A percentile compares a stretch with the other conserved stretches of the same genome.
Evolutionary conservation across 305 asterid species (phyloP).

Genomic region (Fraxinus dipetala): DNA sequence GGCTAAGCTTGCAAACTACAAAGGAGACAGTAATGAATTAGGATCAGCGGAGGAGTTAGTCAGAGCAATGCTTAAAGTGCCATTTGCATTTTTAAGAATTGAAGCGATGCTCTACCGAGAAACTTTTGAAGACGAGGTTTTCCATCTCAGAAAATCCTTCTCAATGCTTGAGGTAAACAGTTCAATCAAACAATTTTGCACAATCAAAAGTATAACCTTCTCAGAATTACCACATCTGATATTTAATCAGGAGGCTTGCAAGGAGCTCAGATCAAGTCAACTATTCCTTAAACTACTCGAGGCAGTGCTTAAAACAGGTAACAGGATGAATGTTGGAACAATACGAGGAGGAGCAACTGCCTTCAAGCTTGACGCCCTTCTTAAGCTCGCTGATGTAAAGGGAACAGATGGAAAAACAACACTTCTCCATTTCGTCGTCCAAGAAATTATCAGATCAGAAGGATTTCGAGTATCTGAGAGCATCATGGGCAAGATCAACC

Average conservation of each 20-base stretch:
- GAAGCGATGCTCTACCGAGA: conserved; percentile 90
- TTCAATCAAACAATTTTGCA: not conserved
- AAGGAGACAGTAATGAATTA: conserved; percentile 60
- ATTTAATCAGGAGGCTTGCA: conserved; percentile 73
- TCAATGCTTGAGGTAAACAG: conserved; percentile 71
- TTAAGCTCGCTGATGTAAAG: conserved; percentile 83
- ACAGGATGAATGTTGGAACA: conserved; percentile 89
- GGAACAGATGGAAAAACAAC: conserved; percentile 90
- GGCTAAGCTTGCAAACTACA: conserved; percentile 57
- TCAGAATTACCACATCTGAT: not conserved
- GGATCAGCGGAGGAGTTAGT: conserved; percentile 86
- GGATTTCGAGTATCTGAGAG: conserved; percentile 77
- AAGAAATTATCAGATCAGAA: conserved; percentile 78
- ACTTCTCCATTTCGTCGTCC: conserved; percentile 84
- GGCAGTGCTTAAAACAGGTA: conserved; percentile 89
- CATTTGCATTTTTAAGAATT: conserved; percentile 68
- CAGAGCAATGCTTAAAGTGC: conserved; percentile 63
- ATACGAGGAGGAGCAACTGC: conserved; percentile 91
- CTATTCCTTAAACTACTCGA: conserved; percentile 83
- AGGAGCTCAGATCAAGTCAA: conserved; percentile 83
- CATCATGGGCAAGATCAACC: conserved; percentile 83
- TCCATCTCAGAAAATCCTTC: conserved; percentile 76
- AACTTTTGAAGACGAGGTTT: conserved; percentile 74
- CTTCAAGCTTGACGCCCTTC: conserved; percentile 88
- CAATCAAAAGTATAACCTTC: not conserved